phyloP scores from a whole-genome alignment of 345 rosid genomes.

The Hypericum perforatum region DNA sequence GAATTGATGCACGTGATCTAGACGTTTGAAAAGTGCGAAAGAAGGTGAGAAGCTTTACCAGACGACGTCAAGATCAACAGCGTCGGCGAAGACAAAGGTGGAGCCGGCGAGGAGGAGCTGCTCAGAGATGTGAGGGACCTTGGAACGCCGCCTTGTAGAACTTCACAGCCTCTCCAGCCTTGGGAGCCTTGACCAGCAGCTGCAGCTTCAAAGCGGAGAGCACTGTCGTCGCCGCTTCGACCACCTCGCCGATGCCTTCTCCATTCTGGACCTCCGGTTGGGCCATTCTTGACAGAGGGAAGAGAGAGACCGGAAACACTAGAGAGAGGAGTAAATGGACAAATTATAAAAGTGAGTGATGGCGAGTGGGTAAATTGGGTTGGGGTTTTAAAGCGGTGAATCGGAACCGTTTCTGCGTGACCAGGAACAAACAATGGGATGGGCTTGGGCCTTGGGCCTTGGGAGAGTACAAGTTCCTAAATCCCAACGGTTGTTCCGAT shows the following conservation, averaged over 20 bases:
- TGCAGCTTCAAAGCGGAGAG: slow-evolving; percentile 57
- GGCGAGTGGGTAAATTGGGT: slow-evolving; percentile 9
- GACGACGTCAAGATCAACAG: slow-evolving; percentile 29
- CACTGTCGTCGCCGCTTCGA: slow-evolving; percentile 22
- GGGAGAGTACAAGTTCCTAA: not conserved
- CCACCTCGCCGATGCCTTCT: slow-evolving; percentile 24
- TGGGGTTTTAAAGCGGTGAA: slow-evolving; percentile 43
- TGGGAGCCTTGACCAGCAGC: slow-evolving; percentile 71
- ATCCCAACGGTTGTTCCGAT: slow-evolving; percentile 5
- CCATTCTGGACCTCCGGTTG: slow-evolving; percentile 49
- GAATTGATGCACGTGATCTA: not conserved
- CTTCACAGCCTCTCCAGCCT: slow-evolving; percentile 64
- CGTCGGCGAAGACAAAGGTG: slow-evolving; percentile 39
- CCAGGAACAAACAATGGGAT: slow-evolving; percentile 19
- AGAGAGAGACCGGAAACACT: slow-evolving; percentile 16
- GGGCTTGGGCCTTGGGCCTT: not conserved
- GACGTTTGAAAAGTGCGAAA: not conserved
- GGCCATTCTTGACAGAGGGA: slow-evolving; percentile 32
- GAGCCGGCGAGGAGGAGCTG: slow-evolving; percentile 59
- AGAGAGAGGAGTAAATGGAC: slow-evolving; percentile 15
- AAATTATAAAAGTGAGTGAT: not conserved
- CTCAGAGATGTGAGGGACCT: slow-evolving; percentile 68
- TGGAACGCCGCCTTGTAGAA: slow-evolving; percentile 81
- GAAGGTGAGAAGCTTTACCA: not conserved
- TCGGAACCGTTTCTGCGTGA: slow-evolving; percentile 33